phyloP scores from a whole-genome alignment of 768 basidiomycete genomes.

The Leccinum uliginosum region DNA sequence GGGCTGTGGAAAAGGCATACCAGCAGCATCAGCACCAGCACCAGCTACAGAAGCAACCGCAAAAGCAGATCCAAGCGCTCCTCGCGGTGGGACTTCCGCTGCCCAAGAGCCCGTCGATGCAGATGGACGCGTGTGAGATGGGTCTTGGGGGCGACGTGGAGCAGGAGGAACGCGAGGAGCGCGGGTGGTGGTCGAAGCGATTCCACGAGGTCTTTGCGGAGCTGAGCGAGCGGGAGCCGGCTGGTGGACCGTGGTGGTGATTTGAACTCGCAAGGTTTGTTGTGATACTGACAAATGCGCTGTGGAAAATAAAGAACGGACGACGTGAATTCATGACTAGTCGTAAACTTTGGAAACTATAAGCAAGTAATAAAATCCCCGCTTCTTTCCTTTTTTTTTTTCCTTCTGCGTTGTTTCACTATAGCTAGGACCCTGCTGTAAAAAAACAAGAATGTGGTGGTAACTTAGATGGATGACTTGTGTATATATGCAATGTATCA shows the following conservation, averaged over 20 bases:
- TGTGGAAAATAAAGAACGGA: not conserved
- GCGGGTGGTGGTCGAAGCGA: slow-evolving; percentile 69
- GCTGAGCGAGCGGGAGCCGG: slow-evolving; percentile 32
- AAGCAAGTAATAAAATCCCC: not conserved
- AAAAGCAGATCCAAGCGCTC: slow-evolving; percentile 35
- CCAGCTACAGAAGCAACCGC: slow-evolving; percentile 1
- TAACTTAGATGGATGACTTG: slow-evolving; percentile 1
- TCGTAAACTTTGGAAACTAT: not conserved
- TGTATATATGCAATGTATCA: not conserved
- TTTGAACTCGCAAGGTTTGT: not conserved
- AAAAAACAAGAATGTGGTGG: slow-evolving; percentile 3
- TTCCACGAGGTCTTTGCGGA: slow-evolving; percentile 63
- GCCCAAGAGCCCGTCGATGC: slow-evolving; percentile 71
- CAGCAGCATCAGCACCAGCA: not conserved
- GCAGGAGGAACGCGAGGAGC: slow-evolving; percentile 58
- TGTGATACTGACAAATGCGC: not conserved
- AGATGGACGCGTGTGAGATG: slow-evolving; percentile 37
- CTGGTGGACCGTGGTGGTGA: not conserved
- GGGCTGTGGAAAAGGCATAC: no score
- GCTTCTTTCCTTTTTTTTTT: not conserved
- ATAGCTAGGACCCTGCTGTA: not conserved
- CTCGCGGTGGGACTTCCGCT: slow-evolving; percentile 49
- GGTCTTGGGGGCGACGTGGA: slow-evolving; percentile 24
- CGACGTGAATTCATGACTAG: not conserved
- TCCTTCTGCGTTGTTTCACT: not conserved